phyloP scores from a whole-genome alignment of 2,329 filamentous ascomycete species.

The Phialophora chinensis region DNA sequence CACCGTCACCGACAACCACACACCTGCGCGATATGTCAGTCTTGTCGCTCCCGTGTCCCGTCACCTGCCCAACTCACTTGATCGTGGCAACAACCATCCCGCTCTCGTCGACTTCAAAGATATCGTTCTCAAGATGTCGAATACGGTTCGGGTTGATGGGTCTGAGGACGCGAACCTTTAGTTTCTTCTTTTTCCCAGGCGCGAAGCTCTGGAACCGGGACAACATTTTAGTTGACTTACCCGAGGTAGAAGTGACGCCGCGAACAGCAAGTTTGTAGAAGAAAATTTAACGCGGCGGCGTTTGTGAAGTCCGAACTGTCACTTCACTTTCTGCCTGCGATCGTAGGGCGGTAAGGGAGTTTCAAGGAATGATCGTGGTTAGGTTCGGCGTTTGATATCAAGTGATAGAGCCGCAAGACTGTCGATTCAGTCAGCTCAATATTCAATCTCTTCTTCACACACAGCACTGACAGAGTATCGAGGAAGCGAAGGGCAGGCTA shows the following conservation, averaged over 20 bases:
- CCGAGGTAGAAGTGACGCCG: conserved; percentile 6
- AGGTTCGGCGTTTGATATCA: background rate
- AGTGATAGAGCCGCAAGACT: conserved; percentile 21
- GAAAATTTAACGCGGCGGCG: conserved; percentile 11
- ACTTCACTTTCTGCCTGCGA: conserved; percentile 14
- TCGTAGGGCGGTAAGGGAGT: conserved; percentile 17
- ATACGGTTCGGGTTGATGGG: conserved; percentile 22
- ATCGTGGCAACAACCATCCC: conserved; percentile 68
- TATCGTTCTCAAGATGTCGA: conserved; percentile 25
- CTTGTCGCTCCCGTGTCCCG: conserved; percentile 31
- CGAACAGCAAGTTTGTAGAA: conserved; percentile 2
- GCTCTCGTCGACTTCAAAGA: conserved; percentile 24
- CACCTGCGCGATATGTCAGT: conserved; percentile 66
- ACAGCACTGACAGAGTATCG: conserved; percentile 21
- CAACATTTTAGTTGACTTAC: conserved; percentile 27
- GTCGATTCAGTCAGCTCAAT: conserved; percentile 12
- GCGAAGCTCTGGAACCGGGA: conserved; percentile 8
- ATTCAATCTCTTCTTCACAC: conserved; percentile 17
- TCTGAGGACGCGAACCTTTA: conserved; percentile 21
- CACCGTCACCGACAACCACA: conserved; percentile 98
- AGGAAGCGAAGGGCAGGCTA: conserved; percentile 23
- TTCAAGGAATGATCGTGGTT: background rate
- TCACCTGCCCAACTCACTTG: conserved; percentile 56
- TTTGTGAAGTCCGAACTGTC: conserved; percentile 9
- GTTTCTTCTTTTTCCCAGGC: conserved; percentile 19